Percentiles rank a stretch among this genome's conserved stretches.
Conservation (phyloP, 441 rosid species). For the Populus tomentosa region DNA sequence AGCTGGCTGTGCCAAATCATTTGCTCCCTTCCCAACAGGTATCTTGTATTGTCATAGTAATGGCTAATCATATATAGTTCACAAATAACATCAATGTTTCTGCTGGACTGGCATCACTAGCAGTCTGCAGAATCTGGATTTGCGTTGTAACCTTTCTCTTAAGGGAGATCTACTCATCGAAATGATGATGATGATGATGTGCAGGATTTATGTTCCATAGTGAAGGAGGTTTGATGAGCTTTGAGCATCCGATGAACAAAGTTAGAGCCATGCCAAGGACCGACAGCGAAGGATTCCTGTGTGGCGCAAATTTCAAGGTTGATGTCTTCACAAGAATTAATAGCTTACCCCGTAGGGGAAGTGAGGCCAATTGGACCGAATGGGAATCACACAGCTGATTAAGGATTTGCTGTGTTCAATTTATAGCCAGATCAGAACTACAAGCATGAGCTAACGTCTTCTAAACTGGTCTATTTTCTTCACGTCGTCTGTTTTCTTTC, state of each 20-base stretch:
- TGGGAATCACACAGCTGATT: conserved; percentile 41
- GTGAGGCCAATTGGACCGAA: conserved; percentile 79
- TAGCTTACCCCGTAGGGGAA: conserved; percentile 71
- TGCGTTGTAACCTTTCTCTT: too few species aligned
- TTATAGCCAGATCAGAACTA: background rate
- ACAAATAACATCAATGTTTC: background rate
- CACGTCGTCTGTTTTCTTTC: background rate
- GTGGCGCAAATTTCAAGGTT: conserved; percentile 80
- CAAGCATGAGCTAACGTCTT: background rate
- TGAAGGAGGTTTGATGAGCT: conserved; percentile 83
- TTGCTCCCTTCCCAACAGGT: conserved; percentile 88
- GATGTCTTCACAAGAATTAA: conserved; percentile 52
- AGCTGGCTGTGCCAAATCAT: conserved; percentile 84
- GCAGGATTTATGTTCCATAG: conserved; percentile 87
- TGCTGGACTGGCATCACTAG: background rate
- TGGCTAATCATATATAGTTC: background rate
- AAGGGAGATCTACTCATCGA: background rate
- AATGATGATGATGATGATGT: conserved; percentile 1
- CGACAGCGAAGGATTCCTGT: conserved; percentile 73
- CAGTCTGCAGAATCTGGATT: background rate
- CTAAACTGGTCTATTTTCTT: background rate
- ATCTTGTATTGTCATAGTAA: background rate
- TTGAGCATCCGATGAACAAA: conserved; percentile 79
- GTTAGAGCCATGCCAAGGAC: conserved; percentile 78
- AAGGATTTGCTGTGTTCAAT: background rate